A percentile compares a stretch with the other conserved stretches of the same genome.
Conservation (phyloP, 2,329 filamentous ascomycete species). For the Xylariales sp. region DNA sequence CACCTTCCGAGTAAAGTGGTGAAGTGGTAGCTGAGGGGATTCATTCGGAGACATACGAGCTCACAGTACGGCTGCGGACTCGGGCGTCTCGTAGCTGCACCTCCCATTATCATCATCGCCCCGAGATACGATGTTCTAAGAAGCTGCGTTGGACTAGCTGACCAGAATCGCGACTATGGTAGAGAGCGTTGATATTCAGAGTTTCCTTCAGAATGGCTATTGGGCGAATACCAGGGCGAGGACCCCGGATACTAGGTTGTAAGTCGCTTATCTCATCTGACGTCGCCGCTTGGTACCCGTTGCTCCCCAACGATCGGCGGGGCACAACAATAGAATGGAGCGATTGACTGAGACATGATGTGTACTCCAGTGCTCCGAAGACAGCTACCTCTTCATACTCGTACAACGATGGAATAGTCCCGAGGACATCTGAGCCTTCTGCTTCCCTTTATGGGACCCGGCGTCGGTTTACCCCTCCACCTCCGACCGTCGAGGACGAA, state of each 20-base stretch:
- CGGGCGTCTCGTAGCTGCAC: slow-evolving; percentile 15
- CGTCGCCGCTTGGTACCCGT: neutral
- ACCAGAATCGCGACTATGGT: slow-evolving; percentile 19
- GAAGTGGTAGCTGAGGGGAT: slow-evolving; percentile 10
- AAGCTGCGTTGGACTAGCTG: slow-evolving; percentile 8
- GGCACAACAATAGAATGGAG: slow-evolving; percentile 1
- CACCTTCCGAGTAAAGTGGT: slow-evolving; percentile 7
- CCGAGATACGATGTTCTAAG: slow-evolving; percentile 19
- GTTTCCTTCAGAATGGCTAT: slow-evolving; percentile 25
- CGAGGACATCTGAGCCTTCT: slow-evolving; percentile 13
- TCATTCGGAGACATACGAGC: slow-evolving; percentile 7
- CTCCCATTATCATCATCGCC: slow-evolving; percentile 10
- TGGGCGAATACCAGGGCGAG: slow-evolving; percentile 21
- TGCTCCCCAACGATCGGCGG: slow-evolving; percentile 1
- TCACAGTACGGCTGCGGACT: slow-evolving; percentile 18
- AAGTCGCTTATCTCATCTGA: slow-evolving; percentile 7
- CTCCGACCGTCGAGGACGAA: slow-evolving; percentile 67
- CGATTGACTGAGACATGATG: slow-evolving; percentile 14
- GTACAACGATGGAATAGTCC: slow-evolving; percentile 17
- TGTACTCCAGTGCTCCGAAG: neutral
- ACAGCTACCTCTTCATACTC: slow-evolving; percentile 15
- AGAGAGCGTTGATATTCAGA: slow-evolving; percentile 20
- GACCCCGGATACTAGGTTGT: slow-evolving; percentile 9
- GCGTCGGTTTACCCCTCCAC: slow-evolving; percentile 46
- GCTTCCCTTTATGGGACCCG: slow-evolving; percentile 16